Conservation (phyloP, 129 eudicot genomes). For the Centaurea solstitialis region DNA sequence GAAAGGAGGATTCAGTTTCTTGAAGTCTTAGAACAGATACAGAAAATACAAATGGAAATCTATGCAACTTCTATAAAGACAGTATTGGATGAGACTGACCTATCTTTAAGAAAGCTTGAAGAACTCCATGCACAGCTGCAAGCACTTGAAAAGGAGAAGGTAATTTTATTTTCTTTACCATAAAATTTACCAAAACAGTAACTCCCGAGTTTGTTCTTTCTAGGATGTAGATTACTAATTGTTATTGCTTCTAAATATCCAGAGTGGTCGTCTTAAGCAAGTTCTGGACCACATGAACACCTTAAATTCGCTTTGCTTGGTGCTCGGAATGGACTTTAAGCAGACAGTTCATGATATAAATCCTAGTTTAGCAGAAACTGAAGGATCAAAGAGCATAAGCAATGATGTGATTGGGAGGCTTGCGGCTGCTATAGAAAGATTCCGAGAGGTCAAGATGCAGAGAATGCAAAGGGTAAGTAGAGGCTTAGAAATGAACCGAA, state of each 20-base stretch:
- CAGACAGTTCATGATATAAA: conserved; percentile 63
- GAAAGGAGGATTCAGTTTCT: conserved; percentile 71
- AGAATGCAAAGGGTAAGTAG: conserved; percentile 72
- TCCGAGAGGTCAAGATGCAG: conserved; percentile 70
- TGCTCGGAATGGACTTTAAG: conserved; percentile 80
- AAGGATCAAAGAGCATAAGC: conserved; percentile 54
- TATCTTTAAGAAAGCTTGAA: conserved; percentile 74
- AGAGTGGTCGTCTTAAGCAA: conserved; percentile 82
- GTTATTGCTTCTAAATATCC: conserved; percentile 25
- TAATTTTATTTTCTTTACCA: conserved; percentile 2
- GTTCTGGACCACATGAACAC: conserved; percentile 51
- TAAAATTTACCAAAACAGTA: neutral
- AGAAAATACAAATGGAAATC: conserved; percentile 63
- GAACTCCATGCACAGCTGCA: conserved; percentile 68
- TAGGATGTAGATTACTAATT: neutral
- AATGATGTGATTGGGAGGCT: conserved; percentile 55
- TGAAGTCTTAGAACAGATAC: conserved; percentile 68
- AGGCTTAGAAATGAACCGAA: neutral
- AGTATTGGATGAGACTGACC: conserved; percentile 67
- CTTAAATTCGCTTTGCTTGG: conserved; percentile 69
- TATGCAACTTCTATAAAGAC: conserved; percentile 31
- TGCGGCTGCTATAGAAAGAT: conserved; percentile 54
- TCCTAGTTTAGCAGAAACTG: conserved; percentile 63
- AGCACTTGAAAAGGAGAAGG: conserved; percentile 88
- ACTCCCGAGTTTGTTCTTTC: neutral